Evolutionary conservation across 306 rosid genomes (phyloP).

Genomic region (Castanea crenata): DNA sequence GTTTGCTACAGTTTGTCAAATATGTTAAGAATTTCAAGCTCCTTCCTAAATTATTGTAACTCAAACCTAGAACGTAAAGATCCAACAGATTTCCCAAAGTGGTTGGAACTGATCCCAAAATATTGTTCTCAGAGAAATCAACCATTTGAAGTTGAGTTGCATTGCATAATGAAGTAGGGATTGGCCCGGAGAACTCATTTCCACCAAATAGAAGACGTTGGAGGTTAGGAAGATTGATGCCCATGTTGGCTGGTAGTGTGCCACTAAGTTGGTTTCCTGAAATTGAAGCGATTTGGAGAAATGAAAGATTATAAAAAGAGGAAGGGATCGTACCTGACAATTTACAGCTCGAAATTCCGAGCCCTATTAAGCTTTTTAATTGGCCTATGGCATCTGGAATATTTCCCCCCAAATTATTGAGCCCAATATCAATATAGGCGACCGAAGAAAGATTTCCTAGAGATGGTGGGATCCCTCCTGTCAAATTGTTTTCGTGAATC

Average conservation of each 20-base stretch:
- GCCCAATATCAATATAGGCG: rapidly evolving
- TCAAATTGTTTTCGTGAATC: no score
- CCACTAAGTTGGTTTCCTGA: rapidly evolving
- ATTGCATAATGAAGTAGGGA: no score
- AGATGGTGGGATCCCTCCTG: no score
- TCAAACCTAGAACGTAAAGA: rapidly evolving
- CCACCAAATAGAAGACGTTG: rapidly evolving
- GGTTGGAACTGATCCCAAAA: no score
- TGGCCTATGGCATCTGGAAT: conserved; percentile 32
- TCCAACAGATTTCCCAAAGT: no score
- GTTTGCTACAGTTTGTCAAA: conserved; percentile 27
- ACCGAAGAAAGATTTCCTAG: no score
- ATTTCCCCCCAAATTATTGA: conserved; percentile 29
- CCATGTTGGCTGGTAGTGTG: no score
- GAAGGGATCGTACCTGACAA: conserved; percentile 30
- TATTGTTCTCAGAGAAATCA: rapidly evolving
- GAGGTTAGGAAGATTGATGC: no score
- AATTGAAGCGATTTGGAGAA: rapidly evolving
- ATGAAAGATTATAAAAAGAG: conserved; percentile 12
- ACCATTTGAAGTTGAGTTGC: no score
- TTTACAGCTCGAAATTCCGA: background rate
- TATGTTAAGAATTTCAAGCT: conserved; percentile 27
- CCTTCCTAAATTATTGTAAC: conserved; percentile 6
- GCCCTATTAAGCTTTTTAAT: background rate
- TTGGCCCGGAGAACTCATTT: no score